Evolutionary conservation across 2,329 filamentous ascomycete genomes (phyloP).

Genomic region (Teratosphaeria viscida): DNA sequence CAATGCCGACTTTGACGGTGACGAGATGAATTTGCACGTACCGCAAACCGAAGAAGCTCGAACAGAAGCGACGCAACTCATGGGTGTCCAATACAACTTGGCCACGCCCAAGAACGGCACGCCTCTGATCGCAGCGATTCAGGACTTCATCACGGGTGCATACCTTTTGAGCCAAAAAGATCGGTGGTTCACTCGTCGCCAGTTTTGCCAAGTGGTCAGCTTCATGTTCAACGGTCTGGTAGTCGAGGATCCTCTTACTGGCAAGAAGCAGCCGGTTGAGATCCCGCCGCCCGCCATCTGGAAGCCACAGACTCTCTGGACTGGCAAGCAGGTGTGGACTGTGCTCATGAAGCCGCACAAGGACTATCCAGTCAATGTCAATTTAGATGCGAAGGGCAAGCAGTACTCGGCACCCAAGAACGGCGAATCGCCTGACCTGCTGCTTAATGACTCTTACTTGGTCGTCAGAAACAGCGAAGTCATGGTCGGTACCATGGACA

Average conservation of each 20-base stretch:
- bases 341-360: constrained; percentile 84
- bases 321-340: constrained; percentile 93
- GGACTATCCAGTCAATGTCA: constrained; percentile 70
- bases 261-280: constrained; percentile 55
- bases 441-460: constrained; percentile 67
- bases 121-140: constrained; percentile 96
- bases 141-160: constrained; percentile 96
- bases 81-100: constrained; percentile 96
- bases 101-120: constrained; percentile 95
- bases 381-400: constrained; percentile 86
- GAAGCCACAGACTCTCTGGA: constrained; percentile 84
- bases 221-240: constrained; percentile 78
- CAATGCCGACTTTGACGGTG: constrained; percentile 97
- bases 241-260: constrained; percentile 36
- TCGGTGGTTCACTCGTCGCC: constrained; percentile 77
- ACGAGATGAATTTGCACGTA: constrained; percentile 98
- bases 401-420: constrained; percentile 56
- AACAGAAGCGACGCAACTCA: constrained; percentile 87
- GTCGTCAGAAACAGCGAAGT: constrained; percentile 93
- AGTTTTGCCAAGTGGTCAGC: constrained; percentile 81
- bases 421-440: constrained; percentile 63
- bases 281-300: constrained; percentile 77
- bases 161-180: constrained; percentile 89
- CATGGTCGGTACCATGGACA: constrained; percentile 97
- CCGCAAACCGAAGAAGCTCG: constrained; percentile 95